Evolutionary conservation across 805 yeast genomes (phyloP), one percentile per base, ranked within the genome.

Genomic region (Wickerhamomyces chaumierensis): DNA sequence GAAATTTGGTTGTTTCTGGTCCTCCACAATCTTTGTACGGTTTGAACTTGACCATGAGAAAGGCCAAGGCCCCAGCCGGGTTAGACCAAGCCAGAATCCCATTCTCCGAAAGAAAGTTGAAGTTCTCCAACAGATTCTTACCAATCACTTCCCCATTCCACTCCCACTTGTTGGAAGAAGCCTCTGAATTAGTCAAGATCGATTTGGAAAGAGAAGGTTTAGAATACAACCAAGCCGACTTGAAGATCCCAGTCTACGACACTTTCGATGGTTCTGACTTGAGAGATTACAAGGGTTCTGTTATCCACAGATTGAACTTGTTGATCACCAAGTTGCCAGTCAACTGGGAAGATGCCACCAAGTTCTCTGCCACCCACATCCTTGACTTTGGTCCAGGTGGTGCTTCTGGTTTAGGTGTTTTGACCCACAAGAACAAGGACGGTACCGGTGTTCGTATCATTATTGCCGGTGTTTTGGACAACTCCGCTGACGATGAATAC

Each of bases 321-420:
- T 81, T 88, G 54, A 88, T 92, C 61, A 85, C 92, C 38, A 78
- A 78, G 55, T 72, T 85, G 55, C 86, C 95, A 34, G 99, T 92
- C 47, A 73, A 84, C 64, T 92, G 99, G 99, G 97, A 92, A 66
- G 48, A 51, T 21, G 94, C 97, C 23, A 88, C 96, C 29, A 58
- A 74, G 48, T 85, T 84, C 60, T 60, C 73, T 36, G 73, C 92
- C 20, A 83, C 96, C 35, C 98, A 92, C 60, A 75, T 92, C 52
- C 62, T 92, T 45, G 99, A 92, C 65, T 92, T 92, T 53, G 99
- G 99, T 59, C 99, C 98, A 45, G 98, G 99, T 64, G 97, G 97
- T 52, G 78, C 85, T 31, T 84, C 96, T 34, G 99, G 98, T 53
- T 71, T 92, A 49, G 98, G 98, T 65, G 83, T 83, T 45, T 72